Evolutionary conservation across 306 rosid genomes (phyloP).

Genomic region (Cucumis hystrix): DNA sequence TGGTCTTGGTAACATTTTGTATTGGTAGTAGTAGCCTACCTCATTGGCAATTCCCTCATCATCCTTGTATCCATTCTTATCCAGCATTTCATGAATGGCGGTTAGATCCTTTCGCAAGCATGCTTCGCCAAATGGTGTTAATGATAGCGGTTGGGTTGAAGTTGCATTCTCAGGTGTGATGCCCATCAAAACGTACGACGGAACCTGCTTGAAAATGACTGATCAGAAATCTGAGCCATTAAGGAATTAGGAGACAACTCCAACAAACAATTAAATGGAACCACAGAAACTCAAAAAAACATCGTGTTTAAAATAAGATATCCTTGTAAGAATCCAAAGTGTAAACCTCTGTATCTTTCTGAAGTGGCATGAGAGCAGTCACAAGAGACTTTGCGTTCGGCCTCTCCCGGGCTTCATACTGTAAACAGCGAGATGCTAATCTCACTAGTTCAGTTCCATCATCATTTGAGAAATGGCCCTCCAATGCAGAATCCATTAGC

Average conservation of each 20-base stretch:
- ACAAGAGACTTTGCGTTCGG: conserved; percentile 89
- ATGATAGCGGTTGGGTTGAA: conserved; percentile 43
- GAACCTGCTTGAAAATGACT: conserved; percentile 49
- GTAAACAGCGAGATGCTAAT: conserved; percentile 88
- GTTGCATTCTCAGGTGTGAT: conserved; percentile 43
- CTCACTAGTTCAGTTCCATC: conserved; percentile 94
- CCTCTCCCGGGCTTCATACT: conserved; percentile 93
- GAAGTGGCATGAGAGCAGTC: conserved; percentile 63
- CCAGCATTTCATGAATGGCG: conserved; percentile 81
- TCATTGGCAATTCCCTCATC: conserved; percentile 95
- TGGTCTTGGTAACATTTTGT: not conserved
- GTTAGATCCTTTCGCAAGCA: conserved; percentile 81
- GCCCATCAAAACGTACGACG: conserved; percentile 69
- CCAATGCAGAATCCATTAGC: conserved; percentile 94
- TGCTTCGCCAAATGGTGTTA: conserved; percentile 88
- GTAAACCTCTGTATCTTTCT: conserved; percentile 81
- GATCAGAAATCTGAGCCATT: conserved; percentile 25
- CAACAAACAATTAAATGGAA: not conserved
- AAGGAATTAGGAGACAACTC: not conserved
- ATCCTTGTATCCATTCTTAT: conserved; percentile 88
- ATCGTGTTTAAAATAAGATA: not conserved
- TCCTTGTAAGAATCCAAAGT: not conserved
- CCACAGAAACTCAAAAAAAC: not conserved
- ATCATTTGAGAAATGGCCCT: conserved; percentile 89
- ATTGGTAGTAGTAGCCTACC: conserved; percentile 30